phyloP scores from a whole-genome alignment of 2,329 filamentous ascomycete species.

The Shiraia bambusicola region DNA sequence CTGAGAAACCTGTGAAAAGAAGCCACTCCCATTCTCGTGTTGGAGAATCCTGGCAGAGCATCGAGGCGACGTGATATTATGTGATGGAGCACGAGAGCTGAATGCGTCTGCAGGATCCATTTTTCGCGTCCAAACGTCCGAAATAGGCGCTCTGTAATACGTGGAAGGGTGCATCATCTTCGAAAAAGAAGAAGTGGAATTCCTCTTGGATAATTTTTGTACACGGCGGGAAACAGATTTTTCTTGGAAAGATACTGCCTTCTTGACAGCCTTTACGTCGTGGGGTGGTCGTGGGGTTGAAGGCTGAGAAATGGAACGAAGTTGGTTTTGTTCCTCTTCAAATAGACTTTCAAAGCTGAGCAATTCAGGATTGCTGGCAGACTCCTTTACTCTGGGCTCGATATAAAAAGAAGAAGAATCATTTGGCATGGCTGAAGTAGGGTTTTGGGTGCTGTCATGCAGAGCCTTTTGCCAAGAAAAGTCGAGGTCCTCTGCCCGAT shows the following conservation, averaged over 20 bases:
- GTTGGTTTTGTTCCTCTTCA: constrained; percentile 28
- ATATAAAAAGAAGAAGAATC: constrained; percentile 35
- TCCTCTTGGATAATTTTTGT: constrained; percentile 25
- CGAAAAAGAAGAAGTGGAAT: constrained; percentile 33
- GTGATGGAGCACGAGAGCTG: constrained; percentile 48
- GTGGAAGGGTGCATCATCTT: constrained; percentile 58
- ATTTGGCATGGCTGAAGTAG: constrained; percentile 40
- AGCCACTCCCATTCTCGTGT: constrained; percentile 23
- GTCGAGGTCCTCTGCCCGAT: constrained; percentile 51
- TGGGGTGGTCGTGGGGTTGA: constrained; percentile 33
- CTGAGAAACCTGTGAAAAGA: constrained; percentile 24
- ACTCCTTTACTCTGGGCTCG: constrained; percentile 34
- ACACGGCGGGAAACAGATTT: constrained; percentile 23
- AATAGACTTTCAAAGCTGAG: constrained; percentile 36
- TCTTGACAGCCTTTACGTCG: constrained; percentile 21
- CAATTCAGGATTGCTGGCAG: constrained; percentile 35
- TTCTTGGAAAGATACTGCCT: constrained; percentile 28
- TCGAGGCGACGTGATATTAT: constrained; percentile 29
- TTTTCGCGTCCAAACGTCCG: constrained; percentile 56
- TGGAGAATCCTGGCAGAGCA: constrained; percentile 30
- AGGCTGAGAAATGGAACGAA: constrained; percentile 35
- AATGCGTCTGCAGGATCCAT: constrained; percentile 53
- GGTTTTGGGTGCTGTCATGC: constrained; percentile 54
- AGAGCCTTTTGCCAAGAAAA: constrained; percentile 58
- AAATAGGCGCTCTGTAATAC: constrained; percentile 48